Evolutionary conservation across 768 basidiomycete species (phyloP), one percentile per base, ranked within the genome.

Genomic region (Mycena polygramma): DNA sequence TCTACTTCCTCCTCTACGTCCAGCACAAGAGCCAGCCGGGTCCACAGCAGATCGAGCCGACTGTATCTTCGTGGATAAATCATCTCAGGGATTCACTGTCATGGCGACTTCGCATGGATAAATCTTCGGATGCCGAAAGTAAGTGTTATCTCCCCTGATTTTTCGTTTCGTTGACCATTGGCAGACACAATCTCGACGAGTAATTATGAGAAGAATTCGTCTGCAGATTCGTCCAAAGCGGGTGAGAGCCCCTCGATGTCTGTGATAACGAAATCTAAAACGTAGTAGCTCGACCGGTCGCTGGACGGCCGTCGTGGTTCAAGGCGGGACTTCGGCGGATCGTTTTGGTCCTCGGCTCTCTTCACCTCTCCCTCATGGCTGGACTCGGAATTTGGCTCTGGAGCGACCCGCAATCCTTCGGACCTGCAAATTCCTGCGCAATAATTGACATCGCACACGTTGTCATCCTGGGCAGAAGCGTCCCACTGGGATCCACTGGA

Each of bases 371-470:
- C 20, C 53, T 63, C 30, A 69, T 63, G 67, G 52, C 67, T 5
- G 67, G 60, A 11, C 41, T 69, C 39, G 67, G 67, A 0, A 20
- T 69, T 24, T 69, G 62, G 68, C 62, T 69, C 61, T 69, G 68
- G 68, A 69, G 68, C 49, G 52, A 69, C 22, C 62, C 68, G 6
- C 1, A 0, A 30, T 46, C 55, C 6, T 69, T 69, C 37, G 53
- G 68, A 61, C 57, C 13, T 26, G 19, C 6, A 1, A 35, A 45
- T 24, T 36, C 49, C 20, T 5, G 26, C 22, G n/a, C 17, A 41
- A 9, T 5, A 17, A 20, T 65, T n/a, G n/a, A n/a, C n/a, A n/a
- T n/a, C n/a, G 45, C 41, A 57, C 22, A 2, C 30, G 6, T 6
- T 30, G 2, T n/a, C 20, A 66, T 66, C 45, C 45, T 46, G 1